phyloP scores from a whole-genome alignment of 192 early-diverging fungal species.

The Backusella liffmaniae region DNA sequence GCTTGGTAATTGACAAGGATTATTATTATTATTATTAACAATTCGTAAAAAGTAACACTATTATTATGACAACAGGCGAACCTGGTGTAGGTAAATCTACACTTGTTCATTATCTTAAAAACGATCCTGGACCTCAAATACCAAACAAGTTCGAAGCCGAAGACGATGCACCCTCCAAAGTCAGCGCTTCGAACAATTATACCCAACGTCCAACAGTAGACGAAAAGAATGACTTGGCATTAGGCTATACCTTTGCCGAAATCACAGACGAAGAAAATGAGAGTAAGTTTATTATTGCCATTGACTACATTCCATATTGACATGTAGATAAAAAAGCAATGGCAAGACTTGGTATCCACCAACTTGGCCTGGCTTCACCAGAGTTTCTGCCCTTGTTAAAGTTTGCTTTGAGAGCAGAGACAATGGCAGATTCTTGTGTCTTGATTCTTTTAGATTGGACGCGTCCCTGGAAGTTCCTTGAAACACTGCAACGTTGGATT shows the following conservation, averaged over 20 bases:
- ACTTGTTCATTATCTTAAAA: constrained; percentile 66
- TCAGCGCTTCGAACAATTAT: constrained; percentile 42
- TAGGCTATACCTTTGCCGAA: constrained; percentile 82
- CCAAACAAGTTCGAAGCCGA: constrained; percentile 32
- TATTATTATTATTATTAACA: too few relatives aligned
- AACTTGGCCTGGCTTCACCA: constrained; percentile 67
- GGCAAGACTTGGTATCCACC: constrained; percentile 79
- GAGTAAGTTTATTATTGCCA: constrained; percentile 39
- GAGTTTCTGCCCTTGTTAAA: constrained; percentile 68
- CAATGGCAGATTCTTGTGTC: constrained; percentile 61
- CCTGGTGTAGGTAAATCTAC: constrained; percentile 82
- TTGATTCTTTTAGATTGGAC: constrained; percentile 91
- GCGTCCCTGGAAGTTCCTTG: constrained; percentile 84
- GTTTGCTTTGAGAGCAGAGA: constrained; percentile 67
- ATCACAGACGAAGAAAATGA: constrained; percentile 88
- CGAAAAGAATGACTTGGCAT: constrained; percentile 71
- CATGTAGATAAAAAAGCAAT: constrained; percentile 28
- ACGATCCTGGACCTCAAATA: constrained; percentile 39
- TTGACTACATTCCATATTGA: not conserved
- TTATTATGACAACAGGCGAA: constrained; percentile 52
- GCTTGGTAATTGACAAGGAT: constrained; percentile 52
- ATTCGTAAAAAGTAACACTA: too few relatives aligned
- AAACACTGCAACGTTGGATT: constrained; percentile 77
- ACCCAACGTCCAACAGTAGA: constrained; percentile 38
- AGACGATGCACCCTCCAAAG: constrained; percentile 41